Percentiles rank a stretch among this genome's conserved stretches.
Conservation (phyloP, 164 flowering plant genomes). For the Piper longum region DNA sequence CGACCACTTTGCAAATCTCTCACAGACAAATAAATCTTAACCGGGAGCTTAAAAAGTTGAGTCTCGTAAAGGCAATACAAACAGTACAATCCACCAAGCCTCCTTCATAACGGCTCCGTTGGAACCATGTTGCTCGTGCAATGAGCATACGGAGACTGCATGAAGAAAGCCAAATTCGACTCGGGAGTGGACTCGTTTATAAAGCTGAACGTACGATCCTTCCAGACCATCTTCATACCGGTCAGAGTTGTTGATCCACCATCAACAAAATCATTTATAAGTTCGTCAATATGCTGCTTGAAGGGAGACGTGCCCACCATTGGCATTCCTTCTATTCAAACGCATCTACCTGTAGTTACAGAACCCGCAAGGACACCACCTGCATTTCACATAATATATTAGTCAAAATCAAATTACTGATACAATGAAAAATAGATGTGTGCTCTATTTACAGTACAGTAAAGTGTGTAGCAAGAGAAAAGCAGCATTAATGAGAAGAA, state of each 20-base stretch:
- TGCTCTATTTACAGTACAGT: no score
- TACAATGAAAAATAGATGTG: no score
- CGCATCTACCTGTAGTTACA: no score
- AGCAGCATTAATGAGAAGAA: no score
- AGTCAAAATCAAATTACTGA: no score
- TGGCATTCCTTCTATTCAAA: not conserved
- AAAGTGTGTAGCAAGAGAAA: no score
- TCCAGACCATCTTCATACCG: slow-evolving; percentile 78
- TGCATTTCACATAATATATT: no score
- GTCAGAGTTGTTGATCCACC: slow-evolving; percentile 31
- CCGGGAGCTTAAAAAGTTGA: slow-evolving; percentile 85
- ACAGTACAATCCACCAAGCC: slow-evolving; percentile 81
- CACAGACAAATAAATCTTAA: slow-evolving; percentile 56
- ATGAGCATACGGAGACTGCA: slow-evolving; percentile 78
- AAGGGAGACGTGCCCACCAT: slow-evolving; percentile 47
- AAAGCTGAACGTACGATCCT: slow-evolving; percentile 53
- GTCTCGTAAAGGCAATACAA: slow-evolving; percentile 82
- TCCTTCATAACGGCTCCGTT: slow-evolving; percentile 37
- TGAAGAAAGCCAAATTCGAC: slow-evolving; percentile 41
- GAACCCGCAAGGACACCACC: no score
- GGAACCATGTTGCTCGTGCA: slow-evolving; percentile 55
- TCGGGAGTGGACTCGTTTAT: slow-evolving; percentile 69
- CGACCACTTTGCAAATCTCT: slow-evolving; percentile 46
- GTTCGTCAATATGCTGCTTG: slow-evolving; percentile 76
- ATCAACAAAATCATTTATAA: slow-evolving; percentile 50